Percentiles rank a stretch among this genome's conserved stretches.
phyloP scores from a whole-genome alignment of 2,329 filamentous ascomycete species.

The Sphaceloma murrayae region DNA sequence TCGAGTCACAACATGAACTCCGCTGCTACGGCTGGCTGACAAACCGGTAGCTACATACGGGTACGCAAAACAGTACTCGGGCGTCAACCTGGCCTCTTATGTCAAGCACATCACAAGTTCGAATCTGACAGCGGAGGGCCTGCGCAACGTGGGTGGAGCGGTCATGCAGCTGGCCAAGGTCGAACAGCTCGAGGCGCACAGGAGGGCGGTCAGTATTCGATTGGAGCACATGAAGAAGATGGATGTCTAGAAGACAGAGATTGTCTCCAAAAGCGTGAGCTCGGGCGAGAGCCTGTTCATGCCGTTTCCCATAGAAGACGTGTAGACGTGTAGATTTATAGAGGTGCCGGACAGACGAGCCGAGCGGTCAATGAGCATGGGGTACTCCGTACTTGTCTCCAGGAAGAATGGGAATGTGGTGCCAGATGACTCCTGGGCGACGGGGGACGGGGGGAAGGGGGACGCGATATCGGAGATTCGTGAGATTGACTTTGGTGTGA shows the following conservation, averaged over 20 bases:
- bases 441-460: not conserved
- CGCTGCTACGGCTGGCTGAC: not conserved
- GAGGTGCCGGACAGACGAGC: not conserved
- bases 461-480: constrained; percentile 6
- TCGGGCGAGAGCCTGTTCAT: constrained; percentile 11
- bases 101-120: constrained; percentile 97
- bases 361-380: not conserved
- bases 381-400: not conserved
- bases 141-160: constrained; percentile 74
- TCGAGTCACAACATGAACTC: not conserved
- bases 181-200: constrained; percentile 89
- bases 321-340: not conserved
- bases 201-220: constrained; percentile 59
- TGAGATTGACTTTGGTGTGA: not conserved
- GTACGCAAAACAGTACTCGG: constrained; percentile 96
- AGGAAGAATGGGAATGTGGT: not conserved
- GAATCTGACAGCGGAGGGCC: constrained; percentile 73
- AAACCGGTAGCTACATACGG: constrained; percentile 71
- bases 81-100: constrained; percentile 91
- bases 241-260: constrained; percentile 1
- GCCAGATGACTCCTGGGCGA: not conserved
- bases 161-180: constrained; percentile 94
- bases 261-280: not conserved
- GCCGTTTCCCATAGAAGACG: constrained; percentile 4
- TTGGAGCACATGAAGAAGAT: constrained; percentile 32